A percentile compares a stretch with the other conserved stretches of the same genome.
phyloP scores from a whole-genome alignment of 805 yeast genomes.

The Candida tallmaniae region DNA sequence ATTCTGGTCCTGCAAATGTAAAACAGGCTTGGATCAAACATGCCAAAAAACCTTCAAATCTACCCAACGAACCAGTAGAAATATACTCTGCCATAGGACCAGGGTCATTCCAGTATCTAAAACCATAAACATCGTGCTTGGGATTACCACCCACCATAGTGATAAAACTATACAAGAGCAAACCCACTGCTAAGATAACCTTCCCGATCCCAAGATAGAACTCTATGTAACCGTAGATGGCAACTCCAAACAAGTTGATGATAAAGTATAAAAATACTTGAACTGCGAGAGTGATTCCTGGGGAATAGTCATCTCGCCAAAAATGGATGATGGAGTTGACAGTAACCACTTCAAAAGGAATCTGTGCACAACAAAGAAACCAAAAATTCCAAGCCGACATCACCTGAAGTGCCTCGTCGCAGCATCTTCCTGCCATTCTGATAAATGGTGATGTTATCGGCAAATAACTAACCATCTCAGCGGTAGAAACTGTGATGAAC shows the following conservation, averaged over 20 bases:
- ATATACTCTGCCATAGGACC: slow-evolving; percentile 31
- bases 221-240: slow-evolving; percentile 75
- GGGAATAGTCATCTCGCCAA: slow-evolving; percentile 74
- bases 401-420: slow-evolving; percentile 70
- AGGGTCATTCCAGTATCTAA: slow-evolving; percentile 40
- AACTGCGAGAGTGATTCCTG: slow-evolving; percentile 64
- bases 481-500: slow-evolving; percentile 63
- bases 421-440: slow-evolving; percentile 67
- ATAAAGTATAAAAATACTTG: slow-evolving; percentile 60
- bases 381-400: slow-evolving; percentile 80
- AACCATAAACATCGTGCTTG: slow-evolving; percentile 49
- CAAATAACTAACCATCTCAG: slow-evolving; percentile 73
- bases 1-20: slow-evolving; percentile 85
- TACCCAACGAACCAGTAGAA: slow-evolving; percentile 50
- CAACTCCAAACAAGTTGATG: slow-evolving; percentile 70
- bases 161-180: slow-evolving; percentile 68
- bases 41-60: slow-evolving; percentile 67
- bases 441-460: slow-evolving; percentile 79
- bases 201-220: slow-evolving; percentile 70
- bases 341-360: slow-evolving; percentile 81
- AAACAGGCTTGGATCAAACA: slow-evolving; percentile 70
- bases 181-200: slow-evolving; percentile 68
- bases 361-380: slow-evolving; percentile 67
- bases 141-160: slow-evolving; percentile 92
- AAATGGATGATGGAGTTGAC: slow-evolving; percentile 74